Percentiles rank a stretch among this genome's conserved stretches.
Evolutionary conservation across 176 grass and related monocot genomes (phyloP).

Genomic region (Ensete ventricosum): DNA sequence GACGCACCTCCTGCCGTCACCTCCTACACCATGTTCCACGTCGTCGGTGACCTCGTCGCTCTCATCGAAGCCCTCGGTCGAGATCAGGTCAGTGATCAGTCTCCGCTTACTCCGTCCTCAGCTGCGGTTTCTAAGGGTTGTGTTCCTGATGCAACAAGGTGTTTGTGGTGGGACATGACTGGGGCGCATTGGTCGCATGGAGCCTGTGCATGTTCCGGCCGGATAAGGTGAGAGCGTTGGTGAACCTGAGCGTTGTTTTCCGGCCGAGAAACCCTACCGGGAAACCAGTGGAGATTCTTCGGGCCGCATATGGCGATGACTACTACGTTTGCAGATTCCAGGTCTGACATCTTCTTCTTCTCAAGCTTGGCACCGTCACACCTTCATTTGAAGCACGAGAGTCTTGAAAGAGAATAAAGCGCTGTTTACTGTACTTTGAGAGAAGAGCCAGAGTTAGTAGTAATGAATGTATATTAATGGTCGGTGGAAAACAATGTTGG

Average conservation of each 20-base stretch:
- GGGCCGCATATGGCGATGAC: conserved; percentile 1
- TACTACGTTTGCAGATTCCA: conserved; percentile 1
- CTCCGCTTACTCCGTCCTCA: background rate
- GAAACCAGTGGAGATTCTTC: conserved; percentile 5
- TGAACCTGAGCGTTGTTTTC: conserved; percentile 16
- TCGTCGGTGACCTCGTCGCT: conserved; percentile 18
- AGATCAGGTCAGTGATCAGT: background rate
- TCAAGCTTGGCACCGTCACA: background rate
- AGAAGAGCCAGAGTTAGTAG: too few species aligned
- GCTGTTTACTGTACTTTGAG: too few species aligned
- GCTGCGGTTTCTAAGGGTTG: background rate
- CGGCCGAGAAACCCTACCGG: background rate
- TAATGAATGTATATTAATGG: too few species aligned
- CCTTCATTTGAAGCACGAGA: too few species aligned
- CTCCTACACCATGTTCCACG: conserved; percentile 14
- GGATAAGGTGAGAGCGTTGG: conserved; percentile 13
- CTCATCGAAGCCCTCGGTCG: conserved; percentile 10
- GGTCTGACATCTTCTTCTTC: conserved; percentile 1
- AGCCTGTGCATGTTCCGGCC: conserved; percentile 7
- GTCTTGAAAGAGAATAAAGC: too few species aligned
- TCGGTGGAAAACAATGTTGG: too few species aligned
- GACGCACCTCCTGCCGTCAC: background rate
- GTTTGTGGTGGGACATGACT: conserved; percentile 18
- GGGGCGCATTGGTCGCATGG: conserved; percentile 12
- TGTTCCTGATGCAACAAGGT: background rate